phyloP scores from a whole-genome alignment of 768 basidiomycete species.

The Calocybe gangraenosa region DNA sequence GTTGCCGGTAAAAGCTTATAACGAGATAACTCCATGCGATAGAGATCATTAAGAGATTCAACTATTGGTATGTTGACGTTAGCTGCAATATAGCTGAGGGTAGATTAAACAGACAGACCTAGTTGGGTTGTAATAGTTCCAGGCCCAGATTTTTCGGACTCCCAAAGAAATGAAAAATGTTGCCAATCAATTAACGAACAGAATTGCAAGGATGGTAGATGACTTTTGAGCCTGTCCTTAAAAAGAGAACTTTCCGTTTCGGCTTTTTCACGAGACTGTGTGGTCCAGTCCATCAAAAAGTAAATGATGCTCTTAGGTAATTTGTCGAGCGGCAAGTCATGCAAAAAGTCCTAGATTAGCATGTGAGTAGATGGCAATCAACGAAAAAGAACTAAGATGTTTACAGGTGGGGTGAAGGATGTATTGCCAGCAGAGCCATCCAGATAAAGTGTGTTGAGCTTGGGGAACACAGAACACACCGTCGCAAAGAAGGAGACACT shows the following conservation, averaged over 20 bases:
- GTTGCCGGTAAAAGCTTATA: too few relatives aligned
- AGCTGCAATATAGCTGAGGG: too few relatives aligned
- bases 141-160: background rate
- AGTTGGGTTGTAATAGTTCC: too few relatives aligned
- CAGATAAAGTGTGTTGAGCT: background rate
- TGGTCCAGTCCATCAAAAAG: background rate
- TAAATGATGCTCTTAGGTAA: background rate
- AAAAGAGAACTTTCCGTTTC: background rate
- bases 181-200: background rate
- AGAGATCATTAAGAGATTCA: too few relatives aligned
- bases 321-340: conserved; percentile 1
- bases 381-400: background rate
- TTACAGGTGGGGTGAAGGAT: background rate
- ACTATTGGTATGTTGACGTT: too few relatives aligned
- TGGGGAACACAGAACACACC: conserved; percentile 1
- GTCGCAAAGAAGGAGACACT: background rate
- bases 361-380: background rate
- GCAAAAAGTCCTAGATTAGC: background rate
- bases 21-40: too few relatives aligned
- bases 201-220: background rate
- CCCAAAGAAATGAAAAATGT: background rate
- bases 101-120: too few relatives aligned
- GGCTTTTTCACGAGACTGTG: background rate
- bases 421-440: background rate
- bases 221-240: background rate